These are phyloP conservation scores for Alternaria longipes DNA, from an alignment of 2,329 filamentous ascomycete genomes.

Conservation along the genomic window DNA sequence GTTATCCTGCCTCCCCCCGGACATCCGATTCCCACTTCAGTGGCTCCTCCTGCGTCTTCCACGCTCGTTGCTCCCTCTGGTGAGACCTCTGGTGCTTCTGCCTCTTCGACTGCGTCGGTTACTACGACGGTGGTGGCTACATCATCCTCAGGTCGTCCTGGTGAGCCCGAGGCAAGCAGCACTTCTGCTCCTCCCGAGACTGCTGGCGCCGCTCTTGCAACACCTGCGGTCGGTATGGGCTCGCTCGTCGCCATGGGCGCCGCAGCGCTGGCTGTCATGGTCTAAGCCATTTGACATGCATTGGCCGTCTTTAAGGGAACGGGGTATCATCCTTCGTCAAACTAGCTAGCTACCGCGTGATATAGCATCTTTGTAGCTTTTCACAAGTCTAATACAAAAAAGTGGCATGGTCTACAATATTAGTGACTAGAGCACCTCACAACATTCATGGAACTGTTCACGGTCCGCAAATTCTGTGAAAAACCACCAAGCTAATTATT, in stretches of 20 bases:
- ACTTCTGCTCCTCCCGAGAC: conserved; percentile 20
- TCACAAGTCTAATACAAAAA: conserved; percentile 28
- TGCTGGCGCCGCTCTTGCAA: conserved; percentile 30
- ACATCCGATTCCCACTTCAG: conserved; percentile 15
- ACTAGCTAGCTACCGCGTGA: conserved; percentile 24
- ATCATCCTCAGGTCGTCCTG: conserved; percentile 23
- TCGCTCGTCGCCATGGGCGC: conserved; percentile 35
- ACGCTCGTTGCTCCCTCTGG: conserved; percentile 3
- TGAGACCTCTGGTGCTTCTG: conserved; percentile 1
- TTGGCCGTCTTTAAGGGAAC: conserved; percentile 21
- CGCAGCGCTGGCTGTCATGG: conserved; percentile 30
- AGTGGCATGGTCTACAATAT: conserved; percentile 10
- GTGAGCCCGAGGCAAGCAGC: conserved; percentile 15
- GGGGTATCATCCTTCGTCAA: conserved; percentile 15
- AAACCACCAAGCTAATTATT: background rate
- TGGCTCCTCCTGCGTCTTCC: conserved; percentile 9
- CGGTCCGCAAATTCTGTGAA: background rate
- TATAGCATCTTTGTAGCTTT: conserved; percentile 26
- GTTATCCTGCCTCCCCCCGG: conserved; percentile 16
- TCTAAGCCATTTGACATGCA: conserved; percentile 23
- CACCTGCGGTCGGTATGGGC: conserved; percentile 30
- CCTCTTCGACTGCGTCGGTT: conserved; percentile 2
- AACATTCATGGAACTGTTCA: background rate
- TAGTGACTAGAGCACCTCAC: background rate
- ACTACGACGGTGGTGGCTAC: conserved; percentile 1